Evolutionary conservation across 805 yeast genomes (phyloP), one percentile per base, ranked within the genome.

Genomic region (Ogataea wickerhamii): DNA sequence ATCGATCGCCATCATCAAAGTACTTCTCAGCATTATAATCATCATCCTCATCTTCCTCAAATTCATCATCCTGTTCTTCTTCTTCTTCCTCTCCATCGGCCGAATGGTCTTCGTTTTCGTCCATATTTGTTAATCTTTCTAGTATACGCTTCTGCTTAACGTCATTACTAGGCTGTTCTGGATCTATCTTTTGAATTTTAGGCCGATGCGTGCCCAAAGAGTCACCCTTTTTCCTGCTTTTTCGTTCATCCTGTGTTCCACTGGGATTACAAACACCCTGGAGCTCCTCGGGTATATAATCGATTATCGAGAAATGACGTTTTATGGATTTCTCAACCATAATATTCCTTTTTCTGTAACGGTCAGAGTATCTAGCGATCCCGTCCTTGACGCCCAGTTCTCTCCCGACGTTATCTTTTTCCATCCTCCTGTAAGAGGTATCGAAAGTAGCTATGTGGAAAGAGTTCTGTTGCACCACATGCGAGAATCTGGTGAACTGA

Each of bases 11-110:
- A 47, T 74, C 82, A 54, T 82, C 88, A 52, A 82, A 82, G 61
- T 82, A 82, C 59, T 77, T 78, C 50, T 82, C 91, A 6, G 91
- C 91, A 51, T 82, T 82, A 52, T 82, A 82, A 56, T 81, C 87
- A 53, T 80, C 86, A 48, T 82, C 88, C 18, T 82, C 87, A 39
- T 81, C 83, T 46, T 80, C 87, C 44, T 78, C 82, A 47, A 71
- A 74, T 44, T 80, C 85, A 44, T 81, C 87, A 49, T 81, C 87
- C 32, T 66, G 63, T n/a, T 76, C 83, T 16, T 76, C 81, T 8
- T 63, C 74, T 28, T 71, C 78, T 22, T 63, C 71, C 13, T 67
- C 71, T 5, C 59, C 68, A 4, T 53, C 63, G 18, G 66, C 77
- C 25, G 63, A 65, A 4, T 67, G 73, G 17, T 71, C 78, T 6